Evolutionary conservation across 2,329 filamentous ascomycete species (phyloP).

Genomic region (Pseudomassariella vexata): DNA sequence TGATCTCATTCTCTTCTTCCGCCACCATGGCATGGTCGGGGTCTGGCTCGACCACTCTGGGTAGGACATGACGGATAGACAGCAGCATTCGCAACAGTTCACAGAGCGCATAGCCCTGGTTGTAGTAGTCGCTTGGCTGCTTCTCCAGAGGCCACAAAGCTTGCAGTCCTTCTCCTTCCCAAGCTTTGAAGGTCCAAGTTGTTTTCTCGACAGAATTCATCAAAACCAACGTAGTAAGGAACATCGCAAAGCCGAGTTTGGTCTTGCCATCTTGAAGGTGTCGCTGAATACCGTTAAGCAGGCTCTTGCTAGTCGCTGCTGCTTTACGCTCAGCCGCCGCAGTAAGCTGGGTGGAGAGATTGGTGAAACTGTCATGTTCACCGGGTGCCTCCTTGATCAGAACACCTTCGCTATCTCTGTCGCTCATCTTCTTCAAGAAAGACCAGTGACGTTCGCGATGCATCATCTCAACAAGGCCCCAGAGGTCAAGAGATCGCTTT

Average conservation of each 20-base stretch:
- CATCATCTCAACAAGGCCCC: slow-evolving; percentile 60
- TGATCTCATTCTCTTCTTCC: slow-evolving; percentile 38
- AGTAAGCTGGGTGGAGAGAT: slow-evolving; percentile 59
- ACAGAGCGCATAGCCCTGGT: slow-evolving; percentile 54
- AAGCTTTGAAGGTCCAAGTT: slow-evolving; percentile 63
- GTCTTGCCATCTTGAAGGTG: slow-evolving; percentile 55
- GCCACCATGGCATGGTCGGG: slow-evolving; percentile 43
- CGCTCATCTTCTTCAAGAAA: slow-evolving; percentile 42
- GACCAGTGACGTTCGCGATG: slow-evolving; percentile 59
- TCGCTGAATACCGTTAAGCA: slow-evolving; percentile 56
- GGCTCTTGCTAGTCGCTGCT: slow-evolving; percentile 49
- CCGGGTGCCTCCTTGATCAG: slow-evolving; percentile 45
- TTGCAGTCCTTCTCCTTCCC: slow-evolving; percentile 57
- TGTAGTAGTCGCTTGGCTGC: slow-evolving; percentile 49
- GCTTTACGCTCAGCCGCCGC: slow-evolving; percentile 61
- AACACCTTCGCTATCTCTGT: slow-evolving; percentile 32
- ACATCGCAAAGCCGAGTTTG: slow-evolving; percentile 55
- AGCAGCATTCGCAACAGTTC: slow-evolving; percentile 56
- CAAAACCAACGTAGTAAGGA: slow-evolving; percentile 55
- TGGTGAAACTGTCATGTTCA: slow-evolving; percentile 36
- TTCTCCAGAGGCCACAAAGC: slow-evolving; percentile 57
- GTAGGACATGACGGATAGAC: slow-evolving; percentile 53
- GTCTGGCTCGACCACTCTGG: slow-evolving; percentile 40
- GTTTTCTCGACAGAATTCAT: slow-evolving; percentile 63
- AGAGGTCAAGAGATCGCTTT: slow-evolving; percentile 54